Conservation (phyloP, 495 filamentous ascomycete species). For the Annulohypoxylon moriforme region DNA sequence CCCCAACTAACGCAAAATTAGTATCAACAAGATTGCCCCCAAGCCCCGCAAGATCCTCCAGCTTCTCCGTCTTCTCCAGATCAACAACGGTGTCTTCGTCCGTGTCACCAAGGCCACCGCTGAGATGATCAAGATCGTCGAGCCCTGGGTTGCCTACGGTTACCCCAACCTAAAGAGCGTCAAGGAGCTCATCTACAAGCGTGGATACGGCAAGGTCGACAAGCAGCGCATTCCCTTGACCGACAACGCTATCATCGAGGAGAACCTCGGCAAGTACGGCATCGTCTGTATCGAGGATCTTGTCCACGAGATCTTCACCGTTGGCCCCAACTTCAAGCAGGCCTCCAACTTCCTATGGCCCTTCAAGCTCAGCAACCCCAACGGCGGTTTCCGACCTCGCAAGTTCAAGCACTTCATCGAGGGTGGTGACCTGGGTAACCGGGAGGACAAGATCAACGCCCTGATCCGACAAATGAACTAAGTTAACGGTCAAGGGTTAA, state of each 20-base stretch:
- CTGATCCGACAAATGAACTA: constrained; percentile 99
- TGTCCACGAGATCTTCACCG: constrained; percentile 99
- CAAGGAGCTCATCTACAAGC: constrained; percentile 99
- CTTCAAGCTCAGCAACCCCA: constrained; percentile 99
- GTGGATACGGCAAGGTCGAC: constrained; percentile 96
- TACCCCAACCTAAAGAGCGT: constrained; percentile 99
- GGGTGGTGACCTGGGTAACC: constrained; percentile 97
- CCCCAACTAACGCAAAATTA: constrained; percentile 44
- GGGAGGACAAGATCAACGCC: constrained; percentile 97
- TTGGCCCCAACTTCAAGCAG: constrained; percentile 99
- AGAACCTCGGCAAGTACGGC: constrained; percentile 94
- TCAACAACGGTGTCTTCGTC: constrained; percentile 99
- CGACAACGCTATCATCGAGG: constrained; percentile 98
- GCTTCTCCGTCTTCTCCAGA: constrained; percentile 98
- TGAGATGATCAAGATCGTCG: constrained; percentile 97
- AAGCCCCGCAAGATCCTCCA: constrained; percentile 99
- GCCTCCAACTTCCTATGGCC: constrained; percentile 99
- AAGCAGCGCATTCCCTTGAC: constrained; percentile 96
- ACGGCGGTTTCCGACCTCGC: constrained; percentile 89
- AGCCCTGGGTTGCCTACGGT: constrained; percentile 98
- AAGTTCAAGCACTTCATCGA: constrained; percentile 99
- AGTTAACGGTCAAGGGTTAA: constrained; percentile 45
- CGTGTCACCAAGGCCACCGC: constrained; percentile 96
- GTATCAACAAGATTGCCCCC: constrained; percentile 99
- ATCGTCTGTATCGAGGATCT: constrained; percentile 99